These are phyloP conservation scores for Nematodospora anomalae DNA, from an alignment of 1,139 yeast species.

Conservation along the genomic window DNA sequence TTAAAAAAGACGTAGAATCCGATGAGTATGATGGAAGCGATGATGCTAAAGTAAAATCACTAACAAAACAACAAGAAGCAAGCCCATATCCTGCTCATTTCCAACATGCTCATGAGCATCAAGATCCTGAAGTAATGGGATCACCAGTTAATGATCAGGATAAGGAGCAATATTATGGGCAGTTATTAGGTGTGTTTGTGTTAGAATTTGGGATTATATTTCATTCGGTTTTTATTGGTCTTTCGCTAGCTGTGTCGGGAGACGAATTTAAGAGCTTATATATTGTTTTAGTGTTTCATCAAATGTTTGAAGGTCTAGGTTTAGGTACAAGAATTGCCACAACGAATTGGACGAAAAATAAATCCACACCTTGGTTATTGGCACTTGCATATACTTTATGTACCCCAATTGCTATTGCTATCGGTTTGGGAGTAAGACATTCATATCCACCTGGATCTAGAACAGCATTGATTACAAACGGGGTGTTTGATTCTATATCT, in stretches of 20 bases:
- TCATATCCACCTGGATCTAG: slow-evolving; percentile 62
- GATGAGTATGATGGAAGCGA: slow-evolving; percentile 18
- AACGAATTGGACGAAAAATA: slow-evolving; percentile 60
- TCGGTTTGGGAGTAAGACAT: slow-evolving; percentile 80
- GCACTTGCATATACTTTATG: slow-evolving; percentile 65
- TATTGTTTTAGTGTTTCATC: slow-evolving; percentile 84
- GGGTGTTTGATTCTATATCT: slow-evolving; percentile 79
- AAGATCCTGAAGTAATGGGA: slow-evolving; percentile 50
- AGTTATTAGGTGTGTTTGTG: slow-evolving; percentile 49
- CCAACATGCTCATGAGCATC: slow-evolving; percentile 51
- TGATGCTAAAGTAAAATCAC: slow-evolving; percentile 14
- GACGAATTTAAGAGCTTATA: slow-evolving; percentile 74
- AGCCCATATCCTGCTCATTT: slow-evolving; percentile 45
- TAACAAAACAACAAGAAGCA: slow-evolving; percentile 13
- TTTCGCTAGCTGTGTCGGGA: slow-evolving; percentile 70
- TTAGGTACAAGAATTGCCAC: slow-evolving; percentile 83
- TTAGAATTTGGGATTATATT: slow-evolving; percentile 79
- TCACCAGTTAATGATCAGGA: slow-evolving; percentile 37
- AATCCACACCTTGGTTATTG: slow-evolving; percentile 58
- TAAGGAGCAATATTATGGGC: slow-evolving; percentile 47
- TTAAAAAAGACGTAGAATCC: slow-evolving; percentile 21
- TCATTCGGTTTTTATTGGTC: slow-evolving; percentile 80
- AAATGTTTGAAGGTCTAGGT: slow-evolving; percentile 90
- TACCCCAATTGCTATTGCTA: slow-evolving; percentile 82
- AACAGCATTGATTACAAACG: slow-evolving; percentile 67